A percentile compares a stretch with the other conserved stretches of the same genome.
Evolutionary conservation across 2,329 filamentous ascomycete species (phyloP).

Genomic region (Leptographium procerum): DNA sequence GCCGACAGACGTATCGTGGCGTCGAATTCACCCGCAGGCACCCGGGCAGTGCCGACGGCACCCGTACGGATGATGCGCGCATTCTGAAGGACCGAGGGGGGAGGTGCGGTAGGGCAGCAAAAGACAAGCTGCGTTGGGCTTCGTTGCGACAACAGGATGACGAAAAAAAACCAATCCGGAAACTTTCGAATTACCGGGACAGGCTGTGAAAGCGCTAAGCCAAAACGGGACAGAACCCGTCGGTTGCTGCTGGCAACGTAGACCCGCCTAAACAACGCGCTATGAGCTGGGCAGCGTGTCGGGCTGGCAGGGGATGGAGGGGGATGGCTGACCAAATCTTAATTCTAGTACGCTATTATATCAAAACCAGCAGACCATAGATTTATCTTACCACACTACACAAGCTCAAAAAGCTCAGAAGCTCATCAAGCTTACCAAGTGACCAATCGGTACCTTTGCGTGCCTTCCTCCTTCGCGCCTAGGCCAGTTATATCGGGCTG

Average conservation of each 20-base stretch:
- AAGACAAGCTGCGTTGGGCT: neutral
- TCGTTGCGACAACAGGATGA: neutral
- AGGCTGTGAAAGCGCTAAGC: neutral
- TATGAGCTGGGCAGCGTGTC: neutral
- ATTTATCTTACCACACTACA: neutral
- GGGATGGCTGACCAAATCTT: neutral
- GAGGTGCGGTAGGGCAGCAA: neutral
- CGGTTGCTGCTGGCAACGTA: constrained; percentile 3
- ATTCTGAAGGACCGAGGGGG: neutral
- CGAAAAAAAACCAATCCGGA: neutral
- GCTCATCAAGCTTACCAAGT: neutral
- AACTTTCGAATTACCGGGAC: neutral
- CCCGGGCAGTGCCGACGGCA: neutral
- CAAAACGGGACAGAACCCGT: neutral
- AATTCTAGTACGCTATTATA: neutral
- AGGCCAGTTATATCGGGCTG: neutral
- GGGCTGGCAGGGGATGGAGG: neutral
- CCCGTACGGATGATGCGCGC: constrained; percentile 7
- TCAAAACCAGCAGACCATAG: neutral
- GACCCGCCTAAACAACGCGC: constrained; percentile 3
- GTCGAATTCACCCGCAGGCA: constrained; percentile 7
- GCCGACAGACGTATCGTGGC: constrained; percentile 34
- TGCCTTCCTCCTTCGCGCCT: neutral
- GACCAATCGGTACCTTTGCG: neutral
- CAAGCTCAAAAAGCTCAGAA: neutral